Percentiles rank a stretch among this genome's conserved stretches.
phyloP scores from a whole-genome alignment of 2,329 filamentous ascomycete species.

The Grosmannia serpens region DNA sequence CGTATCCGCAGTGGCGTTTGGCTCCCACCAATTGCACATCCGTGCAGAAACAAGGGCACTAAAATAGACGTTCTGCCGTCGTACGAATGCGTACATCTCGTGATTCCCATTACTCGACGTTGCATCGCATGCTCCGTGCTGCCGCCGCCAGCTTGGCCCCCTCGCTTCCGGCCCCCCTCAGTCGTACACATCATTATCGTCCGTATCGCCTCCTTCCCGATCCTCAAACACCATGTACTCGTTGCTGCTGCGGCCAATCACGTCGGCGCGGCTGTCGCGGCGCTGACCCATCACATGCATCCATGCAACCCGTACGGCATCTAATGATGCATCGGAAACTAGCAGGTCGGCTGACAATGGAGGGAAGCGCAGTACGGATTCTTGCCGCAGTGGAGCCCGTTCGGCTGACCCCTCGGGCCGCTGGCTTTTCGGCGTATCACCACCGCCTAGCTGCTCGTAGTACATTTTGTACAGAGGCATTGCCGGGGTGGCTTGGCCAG shows the following conservation, averaged over 20 bases:
- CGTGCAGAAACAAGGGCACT: too few species aligned
- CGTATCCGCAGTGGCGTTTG: too few species aligned
- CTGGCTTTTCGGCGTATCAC: conserved; percentile 6
- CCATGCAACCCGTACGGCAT: conserved; percentile 61
- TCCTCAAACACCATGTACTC: conserved; percentile 73
- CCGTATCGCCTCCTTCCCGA: conserved; percentile 48
- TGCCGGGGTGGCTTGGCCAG: conserved; percentile 21
- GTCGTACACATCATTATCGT: conserved; percentile 26
- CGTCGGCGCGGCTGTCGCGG: conserved; percentile 13
- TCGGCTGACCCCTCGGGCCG: conserved; percentile 17
- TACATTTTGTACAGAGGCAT: conserved; percentile 36
- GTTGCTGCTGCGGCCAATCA: conserved; percentile 8
- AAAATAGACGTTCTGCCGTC: too few species aligned
- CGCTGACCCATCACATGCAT: conserved; percentile 47
- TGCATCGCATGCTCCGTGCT: not conserved
- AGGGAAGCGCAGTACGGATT: conserved; percentile 40
- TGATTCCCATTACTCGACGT: not conserved
- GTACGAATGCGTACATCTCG: not conserved
- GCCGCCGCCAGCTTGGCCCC: not conserved
- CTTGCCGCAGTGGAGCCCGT: conserved; percentile 12
- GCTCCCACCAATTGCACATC: too few species aligned
- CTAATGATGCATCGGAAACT: conserved; percentile 61
- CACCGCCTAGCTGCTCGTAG: conserved; percentile 38
- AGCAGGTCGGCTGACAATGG: conserved; percentile 52
- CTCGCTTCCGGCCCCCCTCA: not conserved